Evolutionary conservation across 805 yeast genomes (phyloP), one percentile per base, ranked within the genome.

Genomic region (Metschnikowia corniflorae): DNA sequence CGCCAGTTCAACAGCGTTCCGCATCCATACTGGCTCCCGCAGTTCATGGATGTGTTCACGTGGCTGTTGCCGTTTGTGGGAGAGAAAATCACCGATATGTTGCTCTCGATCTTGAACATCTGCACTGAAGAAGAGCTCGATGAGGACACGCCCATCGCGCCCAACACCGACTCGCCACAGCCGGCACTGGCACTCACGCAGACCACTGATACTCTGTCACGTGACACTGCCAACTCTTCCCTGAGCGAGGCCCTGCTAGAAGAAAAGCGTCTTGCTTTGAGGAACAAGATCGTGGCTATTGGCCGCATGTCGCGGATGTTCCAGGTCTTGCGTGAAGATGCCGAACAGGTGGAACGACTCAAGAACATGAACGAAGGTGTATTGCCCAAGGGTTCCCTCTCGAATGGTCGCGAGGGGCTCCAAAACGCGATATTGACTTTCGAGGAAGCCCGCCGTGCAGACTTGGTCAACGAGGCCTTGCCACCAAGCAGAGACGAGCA

Each of bases 61-160:
- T 93, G 97, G 97, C 86, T 96, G 2, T 68, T 91, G 39, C 98
- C 97, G 6, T 91, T 93, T 67, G 97, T 93, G 16, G 97, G 97
- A 15, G 96, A 91, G 58, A 86, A 93, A 55, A 85, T 89, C 37
- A 86, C 95, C 10, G 97, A 93, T 57, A 89, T 91, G 83, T 71
- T 91, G 55, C 84, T 87, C 16, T 77, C 93, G 1, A 85, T 91
- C 26, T 72, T 93, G 57, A 91, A 91, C 60, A 86, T 93, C 39
- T 91, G 98, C 65, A 85, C 97, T 0, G 95, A 89, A 55, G 96
- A 91, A 55, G 98, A 91, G 60, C 71, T 91, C 40, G 91, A 81
- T 39, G 86, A 82, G 53, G 91, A 78, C 13, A 75, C 79, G 0
- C 77, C 80, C 17, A 51, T 78, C 18, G 73, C 72, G 6, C 65